phyloP scores from a whole-genome alignment of 208 protist species.

The Trypanosoma grayi region DNA sequence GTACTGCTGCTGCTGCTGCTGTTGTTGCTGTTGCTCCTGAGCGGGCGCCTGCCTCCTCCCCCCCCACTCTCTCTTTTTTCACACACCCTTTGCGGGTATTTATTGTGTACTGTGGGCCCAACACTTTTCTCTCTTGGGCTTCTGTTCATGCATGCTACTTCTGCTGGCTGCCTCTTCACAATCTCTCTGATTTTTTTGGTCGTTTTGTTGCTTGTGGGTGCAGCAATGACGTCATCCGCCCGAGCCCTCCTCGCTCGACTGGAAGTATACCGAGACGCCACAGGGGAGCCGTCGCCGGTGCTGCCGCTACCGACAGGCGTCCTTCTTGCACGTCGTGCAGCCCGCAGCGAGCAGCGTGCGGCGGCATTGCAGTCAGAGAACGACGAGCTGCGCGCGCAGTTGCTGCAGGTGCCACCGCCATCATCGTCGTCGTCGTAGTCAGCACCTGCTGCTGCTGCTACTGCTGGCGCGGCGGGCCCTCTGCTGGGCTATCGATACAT shows the following conservation, averaged over 20 bases:
- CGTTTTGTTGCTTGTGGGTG: not conserved
- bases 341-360: not conserved
- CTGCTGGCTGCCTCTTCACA: not conserved
- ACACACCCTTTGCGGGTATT: not conserved
- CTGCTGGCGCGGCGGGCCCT: not conserved
- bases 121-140: no score
- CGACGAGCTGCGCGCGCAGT: not conserved
- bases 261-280: not conserved
- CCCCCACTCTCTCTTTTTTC: no score
- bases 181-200: not conserved
- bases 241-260: constrained; percentile 7
- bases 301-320: not conserved
- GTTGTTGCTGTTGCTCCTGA: not conserved
- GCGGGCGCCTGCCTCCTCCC: not conserved
- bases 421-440: no score
- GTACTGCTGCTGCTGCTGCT: not conserved
- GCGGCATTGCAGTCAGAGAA: not conserved
- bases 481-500: not conserved
- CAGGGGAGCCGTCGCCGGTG: not conserved
- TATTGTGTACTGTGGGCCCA: no score
- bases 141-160: not conserved
- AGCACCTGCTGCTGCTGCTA: not conserved
- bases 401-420: not conserved
- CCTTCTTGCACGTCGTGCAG: not conserved
- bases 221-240: not conserved